Evolutionary conservation across 306 rosid genomes (phyloP).

Genomic region (Malus asiatica): DNA sequence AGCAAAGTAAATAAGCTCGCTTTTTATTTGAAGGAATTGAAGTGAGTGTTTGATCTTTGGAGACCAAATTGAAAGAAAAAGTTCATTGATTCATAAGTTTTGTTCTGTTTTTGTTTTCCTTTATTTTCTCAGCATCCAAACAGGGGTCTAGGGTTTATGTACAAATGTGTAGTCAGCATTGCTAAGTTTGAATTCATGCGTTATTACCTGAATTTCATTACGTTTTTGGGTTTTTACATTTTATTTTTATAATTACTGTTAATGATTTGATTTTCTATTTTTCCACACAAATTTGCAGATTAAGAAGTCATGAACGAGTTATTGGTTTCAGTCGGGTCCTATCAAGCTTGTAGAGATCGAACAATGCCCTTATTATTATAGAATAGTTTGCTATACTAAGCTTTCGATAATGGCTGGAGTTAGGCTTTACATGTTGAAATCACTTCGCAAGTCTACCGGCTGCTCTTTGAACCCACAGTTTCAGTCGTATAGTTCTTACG

Average conservation of each 20-base stretch:
- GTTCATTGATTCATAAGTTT: not conserved
- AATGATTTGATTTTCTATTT: not conserved
- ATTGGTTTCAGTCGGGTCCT: not conserved
- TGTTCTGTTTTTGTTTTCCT: no score
- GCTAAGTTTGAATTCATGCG: no score
- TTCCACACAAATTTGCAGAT: slow-evolving; percentile 28
- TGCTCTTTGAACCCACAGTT: slow-evolving; percentile 15
- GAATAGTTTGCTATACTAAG: not conserved
- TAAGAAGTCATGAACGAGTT: not conserved
- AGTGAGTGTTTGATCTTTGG: not conserved
- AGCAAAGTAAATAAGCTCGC: slow-evolving; percentile 4
- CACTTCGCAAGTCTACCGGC: slow-evolving; percentile 23
- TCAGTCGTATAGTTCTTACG: slow-evolving; percentile 17
- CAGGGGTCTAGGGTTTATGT: no score
- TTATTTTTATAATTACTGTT: not conserved
- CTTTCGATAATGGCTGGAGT: slow-evolving; percentile 38
- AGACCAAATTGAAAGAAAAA: not conserved
- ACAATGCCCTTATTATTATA: not conserved
- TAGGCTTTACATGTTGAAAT: slow-evolving; percentile 35
- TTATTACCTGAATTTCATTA: not conserved
- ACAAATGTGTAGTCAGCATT: no score
- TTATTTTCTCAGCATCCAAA: no score
- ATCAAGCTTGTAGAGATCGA: not conserved
- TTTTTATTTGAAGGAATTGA: not conserved
- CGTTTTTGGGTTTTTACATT: slow-evolving; percentile 15